Percentiles rank a stretch among this genome's conserved stretches.
phyloP scores from a whole-genome alignment of 1,139 yeast species.

The Protomyces gravidus region DNA sequence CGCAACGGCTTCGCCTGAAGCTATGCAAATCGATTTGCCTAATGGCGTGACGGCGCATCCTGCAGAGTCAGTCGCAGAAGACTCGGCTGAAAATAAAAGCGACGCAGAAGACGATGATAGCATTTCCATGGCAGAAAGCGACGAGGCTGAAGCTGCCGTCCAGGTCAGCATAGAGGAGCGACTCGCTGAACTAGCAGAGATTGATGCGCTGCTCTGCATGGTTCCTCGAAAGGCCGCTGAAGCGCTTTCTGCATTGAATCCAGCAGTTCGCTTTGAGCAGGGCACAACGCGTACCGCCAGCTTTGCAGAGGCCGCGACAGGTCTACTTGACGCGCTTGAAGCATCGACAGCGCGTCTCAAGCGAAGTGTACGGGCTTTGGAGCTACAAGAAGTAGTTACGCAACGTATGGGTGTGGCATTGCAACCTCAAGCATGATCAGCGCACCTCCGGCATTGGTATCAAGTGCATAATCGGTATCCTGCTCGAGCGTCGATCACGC shows the following conservation, averaged over 20 bases:
- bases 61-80: too few species aligned
- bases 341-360: conserved; percentile 6
- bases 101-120: not conserved
- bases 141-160: conserved; percentile 28
- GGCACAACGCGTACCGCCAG: not conserved
- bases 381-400: conserved; percentile 10
- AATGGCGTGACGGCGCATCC: too few species aligned
- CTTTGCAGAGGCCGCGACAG: conserved; percentile 3
- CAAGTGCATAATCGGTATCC: too few species aligned
- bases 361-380: conserved; percentile 13
- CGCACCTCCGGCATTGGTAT: too few species aligned
- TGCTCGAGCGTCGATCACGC: too few species aligned
- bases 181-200: not conserved
- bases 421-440: too few species aligned
- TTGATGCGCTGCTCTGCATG: conserved; percentile 2
- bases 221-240: conserved; percentile 2
- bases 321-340: conserved; percentile 12
- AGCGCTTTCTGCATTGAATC: conserved; percentile 14
- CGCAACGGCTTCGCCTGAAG: too few species aligned
- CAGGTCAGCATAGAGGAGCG: not conserved
- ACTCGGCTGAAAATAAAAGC: too few species aligned
- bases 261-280: not conserved
- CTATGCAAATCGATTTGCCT: too few species aligned
- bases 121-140: not conserved
- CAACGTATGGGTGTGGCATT: not conserved